Evolutionary conservation across 2,329 filamentous ascomycete species (phyloP).

Genomic region (Fusarium oligoseptatum): DNA sequence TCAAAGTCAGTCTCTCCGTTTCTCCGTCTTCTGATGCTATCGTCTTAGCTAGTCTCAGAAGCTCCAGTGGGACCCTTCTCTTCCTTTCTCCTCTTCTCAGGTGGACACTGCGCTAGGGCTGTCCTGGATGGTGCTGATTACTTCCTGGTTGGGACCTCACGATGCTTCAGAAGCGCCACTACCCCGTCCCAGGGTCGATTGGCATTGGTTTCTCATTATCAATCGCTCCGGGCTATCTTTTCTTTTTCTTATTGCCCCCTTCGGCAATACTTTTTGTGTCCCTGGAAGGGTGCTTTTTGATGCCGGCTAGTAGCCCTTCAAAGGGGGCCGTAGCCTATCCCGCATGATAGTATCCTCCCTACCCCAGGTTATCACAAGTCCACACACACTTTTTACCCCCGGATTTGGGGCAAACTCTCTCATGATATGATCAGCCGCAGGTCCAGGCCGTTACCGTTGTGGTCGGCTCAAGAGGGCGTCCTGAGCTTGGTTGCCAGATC

Average conservation of each 20-base stretch:
- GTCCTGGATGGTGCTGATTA: constrained; percentile 31
- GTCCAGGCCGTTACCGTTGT: constrained; percentile 2
- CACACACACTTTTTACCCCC: constrained; percentile 45
- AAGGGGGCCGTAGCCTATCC: constrained; percentile 21
- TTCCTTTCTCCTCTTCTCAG: background rate
- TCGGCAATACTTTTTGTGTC: constrained; percentile 27
- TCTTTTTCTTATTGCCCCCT: constrained; percentile 15
- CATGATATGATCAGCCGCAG: constrained; percentile 17
- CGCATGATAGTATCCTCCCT: constrained; percentile 23
- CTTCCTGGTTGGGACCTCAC: constrained; percentile 38
- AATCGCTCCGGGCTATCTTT: constrained; percentile 29
- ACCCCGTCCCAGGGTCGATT: constrained; percentile 21
- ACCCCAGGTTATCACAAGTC: constrained; percentile 41
- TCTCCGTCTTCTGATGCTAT: constrained; percentile 37
- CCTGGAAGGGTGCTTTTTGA: constrained; percentile 3
- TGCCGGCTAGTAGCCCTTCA: constrained; percentile 12
- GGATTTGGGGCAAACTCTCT: constrained; percentile 31
- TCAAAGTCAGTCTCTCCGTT: constrained; percentile 29
- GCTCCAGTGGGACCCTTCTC: constrained; percentile 35
- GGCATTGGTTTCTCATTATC: constrained; percentile 26
- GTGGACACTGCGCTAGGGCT: constrained; percentile 21
- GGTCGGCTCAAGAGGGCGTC: constrained; percentile 16
- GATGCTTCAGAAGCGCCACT: constrained; percentile 42
- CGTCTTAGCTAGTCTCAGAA: constrained; percentile 34
- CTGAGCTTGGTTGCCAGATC: constrained; percentile 16